Evolutionary conservation across 2,329 filamentous ascomycete genomes (phyloP), one percentile per base, ranked within the genome.

Genomic region (Talaromyces sp.): DNA sequence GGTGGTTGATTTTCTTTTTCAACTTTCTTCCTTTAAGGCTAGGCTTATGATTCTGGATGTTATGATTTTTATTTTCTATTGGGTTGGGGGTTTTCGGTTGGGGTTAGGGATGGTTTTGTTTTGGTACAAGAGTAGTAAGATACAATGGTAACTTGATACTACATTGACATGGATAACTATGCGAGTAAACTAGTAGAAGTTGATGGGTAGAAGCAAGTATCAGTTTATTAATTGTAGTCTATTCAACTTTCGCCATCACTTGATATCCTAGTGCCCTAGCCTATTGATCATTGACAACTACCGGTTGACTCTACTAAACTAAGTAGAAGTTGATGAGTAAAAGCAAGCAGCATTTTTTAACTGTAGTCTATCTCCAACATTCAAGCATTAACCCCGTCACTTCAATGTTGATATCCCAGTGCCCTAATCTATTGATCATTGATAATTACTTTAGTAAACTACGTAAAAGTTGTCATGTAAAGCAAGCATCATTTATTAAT

Each of bases 1-100:
- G 90, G 90, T 85, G 90, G 90, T 85, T 93, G 90, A 87, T 73
- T 72, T 60, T 60, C 57, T 70, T 67, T n/a, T 19, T n/a, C 2
- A 36, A 10, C 33, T 4, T 15, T 4, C 1, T 36, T 15, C 33
- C 9, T 10, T 4, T 36, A 13, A 3, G 3, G 4, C 13, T 49
- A 55, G 42, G 68, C 71, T 74, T 72, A 47, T 47, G 44, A 47
- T 25, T 22, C 44, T 19, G 44, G 44, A 47, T 47, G 44, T 47
- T 47, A 25, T 52, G 55, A 32, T 28, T 49, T 36, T 28, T n/a
- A 13, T 56, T 44, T 57, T 11, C 33, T 22, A 10, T 36, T 30
- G 22, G 39, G 19, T 30, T 49, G 15, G 6, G 32, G 32, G 52
- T 22, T 60, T 32, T 22, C 33, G 27, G 39, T 28, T 39, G 36